These are phyloP conservation scores for Piloderma croceum DNA, from an alignment of 768 basidiomycete species.

Conservation along the genomic window DNA sequence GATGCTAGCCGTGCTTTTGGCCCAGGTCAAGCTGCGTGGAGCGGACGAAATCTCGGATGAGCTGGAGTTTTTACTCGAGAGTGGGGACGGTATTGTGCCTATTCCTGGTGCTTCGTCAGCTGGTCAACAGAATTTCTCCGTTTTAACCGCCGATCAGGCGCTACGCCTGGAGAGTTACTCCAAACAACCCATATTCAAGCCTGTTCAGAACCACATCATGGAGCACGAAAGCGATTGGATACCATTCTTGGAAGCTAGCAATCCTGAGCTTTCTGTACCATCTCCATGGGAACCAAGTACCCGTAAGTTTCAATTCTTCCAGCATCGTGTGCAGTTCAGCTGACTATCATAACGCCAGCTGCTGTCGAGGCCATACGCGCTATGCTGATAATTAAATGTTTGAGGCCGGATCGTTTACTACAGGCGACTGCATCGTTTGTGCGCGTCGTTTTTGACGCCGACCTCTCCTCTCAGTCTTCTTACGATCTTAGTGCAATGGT, in stretches of 20 bases:
- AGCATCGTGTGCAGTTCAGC: constrained; percentile 9
- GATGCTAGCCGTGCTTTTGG: constrained; percentile 84
- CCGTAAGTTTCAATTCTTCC: constrained; percentile 44
- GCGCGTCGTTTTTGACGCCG: constrained; percentile 68
- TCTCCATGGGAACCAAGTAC: constrained; percentile 72
- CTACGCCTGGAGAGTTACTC: constrained; percentile 66
- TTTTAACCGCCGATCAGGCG: constrained; percentile 64
- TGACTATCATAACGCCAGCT: constrained; percentile 34
- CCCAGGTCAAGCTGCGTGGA: constrained; percentile 82
- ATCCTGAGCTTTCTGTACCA: constrained; percentile 69
- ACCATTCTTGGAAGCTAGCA: constrained; percentile 58
- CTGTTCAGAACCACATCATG: constrained; percentile 57
- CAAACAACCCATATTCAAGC: constrained; percentile 71
- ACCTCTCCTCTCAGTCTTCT: constrained; percentile 66
- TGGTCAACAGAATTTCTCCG: constrained; percentile 33
- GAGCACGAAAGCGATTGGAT: constrained; percentile 66
- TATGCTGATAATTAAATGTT: constrained; percentile 78
- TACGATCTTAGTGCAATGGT: constrained; percentile 80
- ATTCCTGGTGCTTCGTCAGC: constrained; percentile 27
- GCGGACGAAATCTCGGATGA: constrained; percentile 78
- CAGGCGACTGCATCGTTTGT: constrained; percentile 79
- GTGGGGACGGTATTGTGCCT: constrained; percentile 59
- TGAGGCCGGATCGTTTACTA: constrained; percentile 87
- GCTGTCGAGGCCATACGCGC: constrained; percentile 70
- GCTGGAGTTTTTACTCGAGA: constrained; percentile 88